A percentile compares a stretch with the other conserved stretches of the same genome.
phyloP scores from a whole-genome alignment of 495 filamentous ascomycete genomes.

The Aspergillus coremiiformis region DNA sequence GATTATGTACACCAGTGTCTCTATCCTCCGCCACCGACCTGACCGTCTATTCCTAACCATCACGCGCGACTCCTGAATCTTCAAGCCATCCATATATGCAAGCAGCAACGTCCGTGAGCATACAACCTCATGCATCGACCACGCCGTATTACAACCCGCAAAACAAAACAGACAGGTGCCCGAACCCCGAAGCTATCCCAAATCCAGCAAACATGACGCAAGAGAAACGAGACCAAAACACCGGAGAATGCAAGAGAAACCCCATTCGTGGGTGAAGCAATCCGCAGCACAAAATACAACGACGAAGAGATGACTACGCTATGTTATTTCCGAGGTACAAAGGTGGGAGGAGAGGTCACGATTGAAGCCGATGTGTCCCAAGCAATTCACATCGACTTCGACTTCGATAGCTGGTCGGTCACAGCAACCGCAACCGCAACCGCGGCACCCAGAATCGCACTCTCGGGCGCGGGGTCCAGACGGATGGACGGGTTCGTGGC shows the following conservation, averaged over 20 bases:
- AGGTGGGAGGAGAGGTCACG: background rate
- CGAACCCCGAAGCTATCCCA: background rate
- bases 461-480: slow-evolving; percentile 44
- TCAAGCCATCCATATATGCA: slow-evolving; percentile 16
- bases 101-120: background rate
- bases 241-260: background rate
- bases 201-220: background rate
- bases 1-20: slow-evolving; percentile 20
- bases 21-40: slow-evolving; percentile 5
- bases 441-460: slow-evolving; percentile 49
- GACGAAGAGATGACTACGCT: background rate
- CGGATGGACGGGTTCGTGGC: slow-evolving; percentile 22
- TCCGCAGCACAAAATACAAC: background rate
- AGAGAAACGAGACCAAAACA: background rate
- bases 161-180: background rate
- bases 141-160: background rate
- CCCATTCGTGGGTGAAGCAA: background rate
- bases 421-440: slow-evolving; percentile 50
- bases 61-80: slow-evolving; percentile 4
- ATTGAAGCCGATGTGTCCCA: background rate
- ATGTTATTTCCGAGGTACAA: background rate
- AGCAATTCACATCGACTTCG: background rate
- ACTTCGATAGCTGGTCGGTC: slow-evolving; percentile 8
- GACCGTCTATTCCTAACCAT: slow-evolving; percentile 15
- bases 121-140: background rate